These are phyloP conservation scores for Phytophthora palmivora DNA, from an alignment of 352 stramenopile species.

Conservation along the genomic window DNA sequence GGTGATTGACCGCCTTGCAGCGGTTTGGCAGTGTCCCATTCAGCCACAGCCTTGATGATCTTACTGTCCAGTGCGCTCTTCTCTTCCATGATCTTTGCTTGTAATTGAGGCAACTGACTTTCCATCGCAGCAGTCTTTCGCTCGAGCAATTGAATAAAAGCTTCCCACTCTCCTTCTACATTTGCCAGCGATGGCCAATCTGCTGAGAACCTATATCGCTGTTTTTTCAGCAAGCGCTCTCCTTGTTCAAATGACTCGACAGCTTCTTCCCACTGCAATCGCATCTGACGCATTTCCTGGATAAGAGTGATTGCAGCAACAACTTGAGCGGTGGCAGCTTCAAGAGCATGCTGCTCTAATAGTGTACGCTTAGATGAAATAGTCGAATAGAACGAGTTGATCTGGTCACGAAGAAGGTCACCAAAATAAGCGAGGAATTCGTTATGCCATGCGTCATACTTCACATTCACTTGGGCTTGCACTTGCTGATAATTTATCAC, in stretches of 20 bases:
- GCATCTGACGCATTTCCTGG: slow-evolving; percentile 86
- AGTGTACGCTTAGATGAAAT: slow-evolving; percentile 86
- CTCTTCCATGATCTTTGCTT: slow-evolving; percentile 97
- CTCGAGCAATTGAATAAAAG: slow-evolving; percentile 92
- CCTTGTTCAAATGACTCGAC: slow-evolving; percentile 94
- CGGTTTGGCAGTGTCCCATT: slow-evolving; percentile 87
- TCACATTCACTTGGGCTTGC: slow-evolving; percentile 95
- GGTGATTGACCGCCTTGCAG: slow-evolving; percentile 75
- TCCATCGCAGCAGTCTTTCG: slow-evolving; percentile 95
- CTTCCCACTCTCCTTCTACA: slow-evolving; percentile 96
- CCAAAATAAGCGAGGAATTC: slow-evolving; percentile 97
- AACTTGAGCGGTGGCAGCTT: slow-evolving; percentile 96
- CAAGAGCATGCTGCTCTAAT: slow-evolving; percentile 95
- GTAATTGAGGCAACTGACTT: slow-evolving; percentile 96
- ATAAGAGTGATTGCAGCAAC: slow-evolving; percentile 93
- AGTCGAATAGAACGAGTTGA: slow-evolving; percentile 89
- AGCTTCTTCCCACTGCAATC: slow-evolving; percentile 69
- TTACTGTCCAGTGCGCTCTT: slow-evolving; percentile 91
- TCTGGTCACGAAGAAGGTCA: slow-evolving; percentile 93
- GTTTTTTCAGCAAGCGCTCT: slow-evolving; percentile 96
- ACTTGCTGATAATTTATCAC: slow-evolving; percentile 93
- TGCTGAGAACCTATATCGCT: slow-evolving; percentile 94
- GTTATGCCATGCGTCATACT: slow-evolving; percentile 99
- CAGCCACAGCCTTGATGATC: slow-evolving; percentile 72
- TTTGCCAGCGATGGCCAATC: slow-evolving; percentile 98